A percentile compares a stretch with the other conserved stretches of the same genome.
Evolutionary conservation across 345 rosid species (phyloP).

Genomic region (Salix exigua): DNA sequence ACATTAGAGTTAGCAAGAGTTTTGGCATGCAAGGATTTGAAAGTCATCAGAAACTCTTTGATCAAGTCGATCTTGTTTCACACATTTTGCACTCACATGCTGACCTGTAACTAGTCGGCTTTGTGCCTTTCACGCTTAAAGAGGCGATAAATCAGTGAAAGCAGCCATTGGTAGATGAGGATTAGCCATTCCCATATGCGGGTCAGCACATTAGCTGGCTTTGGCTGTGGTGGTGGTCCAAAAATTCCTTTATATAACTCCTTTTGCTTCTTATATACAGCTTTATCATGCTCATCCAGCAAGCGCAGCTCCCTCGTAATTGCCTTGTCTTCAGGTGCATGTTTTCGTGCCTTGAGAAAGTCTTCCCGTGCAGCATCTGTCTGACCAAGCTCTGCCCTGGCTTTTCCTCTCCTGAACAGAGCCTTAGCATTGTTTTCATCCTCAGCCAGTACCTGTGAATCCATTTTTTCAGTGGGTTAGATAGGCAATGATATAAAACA

Average conservation of each 20-base stretch:
- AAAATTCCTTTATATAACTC: constrained; percentile 83
- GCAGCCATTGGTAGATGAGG: constrained; percentile 17
- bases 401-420: constrained; percentile 86
- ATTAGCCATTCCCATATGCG: constrained; percentile 15
- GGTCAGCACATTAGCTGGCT: constrained; percentile 5
- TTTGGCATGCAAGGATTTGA: neutral
- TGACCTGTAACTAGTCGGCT: constrained; percentile 6
- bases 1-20: neutral
- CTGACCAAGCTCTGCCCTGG: constrained; percentile 87
- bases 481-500: neutral
- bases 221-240: constrained; percentile 44
- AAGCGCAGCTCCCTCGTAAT: constrained; percentile 64
- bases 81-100: neutral
- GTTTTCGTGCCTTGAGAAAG: constrained; percentile 70
- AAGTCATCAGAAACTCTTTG: neutral
- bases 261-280: constrained; percentile 72
- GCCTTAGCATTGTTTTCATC: constrained; percentile 90
- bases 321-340: constrained; percentile 80
- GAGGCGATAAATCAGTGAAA: constrained; percentile 7
- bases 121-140: constrained; percentile 13
- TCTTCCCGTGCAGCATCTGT: constrained; percentile 88
- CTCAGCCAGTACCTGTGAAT: constrained; percentile 68
- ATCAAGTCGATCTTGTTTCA: neutral
- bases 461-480: neutral
- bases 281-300: constrained; percentile 80